Base-by-base conservation (phyloP, 179 eudicot species). In the Amaranthus tricolor region DNA sequence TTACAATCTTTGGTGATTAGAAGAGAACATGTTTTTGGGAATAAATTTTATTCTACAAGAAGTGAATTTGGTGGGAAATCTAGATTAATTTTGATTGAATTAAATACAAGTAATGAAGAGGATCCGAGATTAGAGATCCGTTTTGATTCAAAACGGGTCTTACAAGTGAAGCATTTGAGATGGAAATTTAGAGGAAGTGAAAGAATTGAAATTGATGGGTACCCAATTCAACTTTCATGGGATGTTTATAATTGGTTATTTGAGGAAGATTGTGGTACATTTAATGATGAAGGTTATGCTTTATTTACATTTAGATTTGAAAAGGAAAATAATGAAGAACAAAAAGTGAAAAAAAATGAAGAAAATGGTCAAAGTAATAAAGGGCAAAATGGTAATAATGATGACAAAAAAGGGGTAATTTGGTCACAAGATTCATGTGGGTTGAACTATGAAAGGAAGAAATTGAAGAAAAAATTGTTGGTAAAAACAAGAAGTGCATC, bases 151-250 rank as follows among this genome's bases (percentile, higher is more conserved):
- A 85, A 85, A 43, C 84, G 87, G 76, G 89, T 85, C 0, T 54
- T 92, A 17, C 81, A 85, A 24, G 81, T 92, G 0, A 92, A 86
- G 78, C 94, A 90, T 71, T 55, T 92, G 68, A 84, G 81, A 64
- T 92, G 97, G 97, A 92, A 91, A 61, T 92, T 92, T 76, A 82
- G 97, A 0, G 97, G 97, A 0, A 89, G 88, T 59, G 94, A 88
- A 66, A 74, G 88, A 19, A 71, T 92, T n/a, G 88, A 89, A 50
- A 73, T 89, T 4, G 96, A 92, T 44, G 97, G 94, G 12, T 76
- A 82, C 16, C 77, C 60, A 3, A 77, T 92, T 16, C 89, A 84
- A 7, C 69, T 92, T 1, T 92, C 94, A 0, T 92, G 97, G 97
- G 97, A 92, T 51, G 94, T 88, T 0, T 83, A 89, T 51, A 87